Conservation (phyloP, 176 grass and related monocot species). For the Musa acuminata region DNA sequence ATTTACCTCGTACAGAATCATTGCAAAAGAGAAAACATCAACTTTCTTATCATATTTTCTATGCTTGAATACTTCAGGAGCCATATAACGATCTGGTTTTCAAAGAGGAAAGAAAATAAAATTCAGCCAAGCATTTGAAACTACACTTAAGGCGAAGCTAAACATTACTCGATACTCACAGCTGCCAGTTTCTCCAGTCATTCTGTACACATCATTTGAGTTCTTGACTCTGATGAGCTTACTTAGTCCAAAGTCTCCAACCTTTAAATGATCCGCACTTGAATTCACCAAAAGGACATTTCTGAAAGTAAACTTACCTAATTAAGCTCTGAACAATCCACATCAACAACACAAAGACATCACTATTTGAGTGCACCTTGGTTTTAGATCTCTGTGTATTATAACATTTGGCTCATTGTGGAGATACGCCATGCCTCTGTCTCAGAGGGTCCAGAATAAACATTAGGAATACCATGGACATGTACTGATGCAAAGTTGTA, state of each 20-base stretch:
- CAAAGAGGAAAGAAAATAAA: conserved; percentile 10
- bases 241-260: conserved; percentile 97
- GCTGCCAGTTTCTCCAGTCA: conserved; percentile 98
- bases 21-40: conserved; percentile 97
- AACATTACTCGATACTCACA: conserved; percentile 49
- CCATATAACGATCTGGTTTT: conserved; percentile 87
- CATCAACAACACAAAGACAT: conserved; percentile 13
- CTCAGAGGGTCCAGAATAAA: conserved; percentile 11
- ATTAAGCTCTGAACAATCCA: conserved; percentile 21
- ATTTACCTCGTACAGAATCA: conserved; percentile 94
- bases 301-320: conserved; percentile 44
- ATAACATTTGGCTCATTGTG: conserved; percentile 99
- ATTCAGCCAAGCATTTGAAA: conserved; percentile 39
- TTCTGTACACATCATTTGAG: conserved; percentile 88
- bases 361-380: conserved; percentile 45
- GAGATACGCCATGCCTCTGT: conserved; percentile 97
- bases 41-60: conserved; percentile 99
- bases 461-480: not conserved
- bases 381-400: conserved; percentile 92
- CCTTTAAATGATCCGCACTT: conserved; percentile 90
- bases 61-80: conserved; percentile 99
- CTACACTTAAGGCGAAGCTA: not conserved
- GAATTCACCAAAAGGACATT: conserved; percentile 96
- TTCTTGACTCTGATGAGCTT: conserved; percentile 90
- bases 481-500: not conserved